Base-by-base conservation (phyloP, 768 basidiomycete genomes). In the Mycena galericulata region DNA sequence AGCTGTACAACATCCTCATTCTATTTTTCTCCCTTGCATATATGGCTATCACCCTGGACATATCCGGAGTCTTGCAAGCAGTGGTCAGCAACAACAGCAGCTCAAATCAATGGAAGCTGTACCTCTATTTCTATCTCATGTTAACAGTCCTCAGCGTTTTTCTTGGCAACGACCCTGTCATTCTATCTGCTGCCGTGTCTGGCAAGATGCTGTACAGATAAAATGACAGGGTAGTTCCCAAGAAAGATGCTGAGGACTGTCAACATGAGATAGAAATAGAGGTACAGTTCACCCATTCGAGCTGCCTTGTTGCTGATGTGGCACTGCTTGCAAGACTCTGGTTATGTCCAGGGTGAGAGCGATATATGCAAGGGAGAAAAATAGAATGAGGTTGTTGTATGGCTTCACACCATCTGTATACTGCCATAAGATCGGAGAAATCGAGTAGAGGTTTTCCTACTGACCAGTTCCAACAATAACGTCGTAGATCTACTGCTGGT, bases 221-320 rank as follows among this genome's bases (percentile, higher is more conserved):
- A 86, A 64, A 98, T 94, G 76, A 99, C 59, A 0, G 97, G 97
- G 79, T 98, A 95, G 74, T 98, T 98, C 7, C 96, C 97, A n/a
- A 98, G 84, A 1, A 96, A 72, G 47, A 92, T 84, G 45, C 94
- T 96, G 67, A 91, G 84, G 17, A 87, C 75, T 15, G 93, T 91
- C 75, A 97, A 90, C 85, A 98, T 89, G 67, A 90, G 40, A 77
- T 95, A 98, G 77, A 98, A 92, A 70, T 92, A 92, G 34, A 92
- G 76, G 78, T 91, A 96, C 0, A 97, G 84, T 88, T 72, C 85
- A 83, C n/a, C 93, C 94, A 29, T 89, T 89, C 8, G 83, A 77
- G 4, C 95, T 93, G 26, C 94, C 92, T 86, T 88, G 69, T 92
- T 92, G 69, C 91, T 91, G 71, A 98, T 94, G 96, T 0, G 97